Evolutionary conservation across 306 rosid species (phyloP).

Genomic region (Corylus americana): DNA sequence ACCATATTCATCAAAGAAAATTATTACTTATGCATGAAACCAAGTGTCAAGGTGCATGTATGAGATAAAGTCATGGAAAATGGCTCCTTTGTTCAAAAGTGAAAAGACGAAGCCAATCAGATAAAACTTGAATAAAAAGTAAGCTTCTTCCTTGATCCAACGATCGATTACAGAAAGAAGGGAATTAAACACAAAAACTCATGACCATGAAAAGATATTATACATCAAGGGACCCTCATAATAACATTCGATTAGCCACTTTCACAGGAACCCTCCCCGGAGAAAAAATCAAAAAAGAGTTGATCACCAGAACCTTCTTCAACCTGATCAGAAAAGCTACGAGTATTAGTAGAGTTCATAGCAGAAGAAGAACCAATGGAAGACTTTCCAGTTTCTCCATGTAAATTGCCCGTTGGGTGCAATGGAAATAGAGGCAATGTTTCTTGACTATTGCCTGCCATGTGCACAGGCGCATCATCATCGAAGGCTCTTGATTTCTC

Average conservation of each 20-base stretch:
- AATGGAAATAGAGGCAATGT: conserved; percentile 80
- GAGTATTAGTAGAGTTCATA: conserved; percentile 21
- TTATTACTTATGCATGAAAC: background rate
- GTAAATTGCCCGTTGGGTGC: conserved; percentile 71
- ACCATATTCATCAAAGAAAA: background rate
- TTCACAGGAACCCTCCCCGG: background rate
- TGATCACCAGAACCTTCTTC: conserved; percentile 10
- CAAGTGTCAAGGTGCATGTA: background rate
- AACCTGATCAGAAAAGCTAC: conserved; percentile 19
- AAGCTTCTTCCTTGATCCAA: background rate
- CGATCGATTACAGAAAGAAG: background rate
- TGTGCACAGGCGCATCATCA: background rate
- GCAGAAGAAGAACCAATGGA: conserved; percentile 32
- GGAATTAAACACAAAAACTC: background rate
- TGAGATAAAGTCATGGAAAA: background rate
- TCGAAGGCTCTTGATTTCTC: conserved; percentile 25
- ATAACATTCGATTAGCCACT: background rate
- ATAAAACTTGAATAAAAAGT: background rate
- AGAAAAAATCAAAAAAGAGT: conserved; percentile 36
- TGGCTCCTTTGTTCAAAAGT: background rate
- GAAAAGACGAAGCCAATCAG: background rate
- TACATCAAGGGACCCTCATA: background rate
- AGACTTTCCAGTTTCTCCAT: conserved; percentile 29
- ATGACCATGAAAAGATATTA: background rate
- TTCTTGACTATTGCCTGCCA: conserved; percentile 29